phyloP scores from a whole-genome alignment of 768 basidiomycete species.

The Kwoniella sp. region DNA sequence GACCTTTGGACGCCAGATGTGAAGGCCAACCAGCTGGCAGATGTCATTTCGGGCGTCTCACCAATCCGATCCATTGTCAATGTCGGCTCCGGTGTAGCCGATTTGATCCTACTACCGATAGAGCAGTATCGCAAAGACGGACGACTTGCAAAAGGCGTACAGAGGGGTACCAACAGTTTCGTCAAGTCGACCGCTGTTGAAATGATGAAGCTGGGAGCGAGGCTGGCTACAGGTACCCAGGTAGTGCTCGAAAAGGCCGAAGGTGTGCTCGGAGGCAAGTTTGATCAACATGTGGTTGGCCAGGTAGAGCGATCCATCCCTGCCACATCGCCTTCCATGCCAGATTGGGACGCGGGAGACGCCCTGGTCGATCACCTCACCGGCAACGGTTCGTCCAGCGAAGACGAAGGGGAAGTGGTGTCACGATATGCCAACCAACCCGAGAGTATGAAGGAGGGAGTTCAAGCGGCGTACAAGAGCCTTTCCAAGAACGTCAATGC shows the following conservation, averaged over 20 bases:
- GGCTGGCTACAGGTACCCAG: constrained; percentile 92
- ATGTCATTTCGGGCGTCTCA: constrained; percentile 92
- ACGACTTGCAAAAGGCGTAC: constrained; percentile 81
- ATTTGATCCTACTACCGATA: constrained; percentile 90
- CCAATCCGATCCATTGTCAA: constrained; percentile 96
- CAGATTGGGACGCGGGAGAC: constrained; percentile 27
- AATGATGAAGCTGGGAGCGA: constrained; percentile 88
- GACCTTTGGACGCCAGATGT: constrained; percentile 99
- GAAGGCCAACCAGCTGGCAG: constrained; percentile 94
- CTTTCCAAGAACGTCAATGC: constrained; percentile 79
- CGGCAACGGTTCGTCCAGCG: neutral
- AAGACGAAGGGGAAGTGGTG: constrained; percentile 10
- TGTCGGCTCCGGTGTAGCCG: constrained; percentile 93
- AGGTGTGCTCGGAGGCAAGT: constrained; percentile 73
- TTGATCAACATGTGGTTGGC: constrained; percentile 62
- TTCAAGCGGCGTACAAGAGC: constrained; percentile 87
- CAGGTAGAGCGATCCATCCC: constrained; percentile 58
- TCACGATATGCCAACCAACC: constrained; percentile 86
- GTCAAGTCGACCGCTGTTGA: constrained; percentile 92
- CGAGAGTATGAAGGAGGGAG: constrained; percentile 71
- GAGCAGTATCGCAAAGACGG: constrained; percentile 98
- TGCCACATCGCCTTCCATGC: no score
- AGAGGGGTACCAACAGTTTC: constrained; percentile 88
- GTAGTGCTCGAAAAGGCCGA: constrained; percentile 96
- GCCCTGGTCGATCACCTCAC: neutral